phyloP scores from a whole-genome alignment of 176 grass and related monocot genomes.

The Aegilops umbellulata region DNA sequence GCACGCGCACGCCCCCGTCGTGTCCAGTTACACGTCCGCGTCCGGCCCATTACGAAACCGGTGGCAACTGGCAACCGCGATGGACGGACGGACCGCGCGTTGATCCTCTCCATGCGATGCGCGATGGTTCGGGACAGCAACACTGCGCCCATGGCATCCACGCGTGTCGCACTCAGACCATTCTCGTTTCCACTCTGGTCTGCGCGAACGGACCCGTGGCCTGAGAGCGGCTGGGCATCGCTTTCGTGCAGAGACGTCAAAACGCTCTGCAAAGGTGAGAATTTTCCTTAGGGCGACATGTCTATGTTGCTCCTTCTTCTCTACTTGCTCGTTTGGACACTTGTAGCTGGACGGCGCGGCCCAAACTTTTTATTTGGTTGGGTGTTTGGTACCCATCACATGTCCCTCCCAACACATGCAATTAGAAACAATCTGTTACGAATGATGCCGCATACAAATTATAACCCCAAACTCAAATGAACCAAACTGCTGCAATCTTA shows the following conservation, averaged over 20 bases:
- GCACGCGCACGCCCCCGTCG: not conserved
- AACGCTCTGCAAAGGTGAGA: not conserved
- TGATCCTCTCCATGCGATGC: not conserved
- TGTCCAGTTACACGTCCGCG: constrained; percentile 18
- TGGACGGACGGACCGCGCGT: not conserved
- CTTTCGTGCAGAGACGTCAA: not conserved
- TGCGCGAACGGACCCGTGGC: not conserved
- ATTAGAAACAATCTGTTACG: not conserved
- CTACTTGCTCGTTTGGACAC: not conserved
- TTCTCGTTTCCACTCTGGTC: not conserved
- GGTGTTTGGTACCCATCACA: not conserved
- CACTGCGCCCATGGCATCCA: not conserved
- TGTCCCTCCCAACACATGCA: not conserved
- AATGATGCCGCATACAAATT: not conserved
- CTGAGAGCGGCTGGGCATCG: not conserved
- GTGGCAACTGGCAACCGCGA: not conserved
- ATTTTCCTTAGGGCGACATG: not conserved
- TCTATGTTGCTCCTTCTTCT: not conserved
- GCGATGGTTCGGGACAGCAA: not conserved
- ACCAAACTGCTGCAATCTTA: not conserved
- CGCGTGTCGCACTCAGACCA: not conserved
- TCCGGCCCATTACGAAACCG: not conserved
- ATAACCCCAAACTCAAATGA: not conserved
- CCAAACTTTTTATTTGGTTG: not conserved
- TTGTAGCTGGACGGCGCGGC: not conserved